phyloP scores from a whole-genome alignment of 129 eudicot genomes.

The Saussurea involucrata region DNA sequence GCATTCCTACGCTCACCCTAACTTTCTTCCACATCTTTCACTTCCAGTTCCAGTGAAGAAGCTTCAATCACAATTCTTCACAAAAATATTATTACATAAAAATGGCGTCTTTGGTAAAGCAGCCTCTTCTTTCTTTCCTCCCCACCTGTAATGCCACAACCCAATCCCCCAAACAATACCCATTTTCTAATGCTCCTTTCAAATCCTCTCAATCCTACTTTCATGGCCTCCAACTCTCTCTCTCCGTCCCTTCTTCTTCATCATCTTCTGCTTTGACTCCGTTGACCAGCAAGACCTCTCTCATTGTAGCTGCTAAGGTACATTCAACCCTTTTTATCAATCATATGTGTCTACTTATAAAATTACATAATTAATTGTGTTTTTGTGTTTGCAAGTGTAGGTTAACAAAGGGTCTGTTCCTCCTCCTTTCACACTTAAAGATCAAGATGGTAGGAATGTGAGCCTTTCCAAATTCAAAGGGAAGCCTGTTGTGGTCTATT shows the following conservation, averaged over 20 bases:
- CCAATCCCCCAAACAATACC: constrained; percentile 46
- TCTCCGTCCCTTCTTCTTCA: constrained; percentile 28
- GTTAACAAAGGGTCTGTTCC: constrained; percentile 73
- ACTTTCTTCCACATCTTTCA: not conserved
- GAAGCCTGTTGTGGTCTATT: constrained; percentile 86
- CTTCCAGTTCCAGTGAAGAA: not conserved
- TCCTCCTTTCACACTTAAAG: constrained; percentile 81
- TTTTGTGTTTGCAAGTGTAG: constrained; percentile 24
- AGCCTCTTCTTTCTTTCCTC: constrained; percentile 37
- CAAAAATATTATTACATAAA: not conserved
- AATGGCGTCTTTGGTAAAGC: constrained; percentile 45
- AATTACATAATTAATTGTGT: not conserved
- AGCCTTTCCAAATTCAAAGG: constrained; percentile 91
- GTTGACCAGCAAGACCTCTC: constrained; percentile 20
- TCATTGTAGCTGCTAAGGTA: constrained; percentile 60
- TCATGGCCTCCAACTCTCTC: constrained; percentile 52
- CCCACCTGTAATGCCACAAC: constrained; percentile 16
- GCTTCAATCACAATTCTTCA: not conserved
- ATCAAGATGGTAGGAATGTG: constrained; percentile 88
- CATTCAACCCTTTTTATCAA: not conserved
- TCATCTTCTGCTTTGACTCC: not conserved
- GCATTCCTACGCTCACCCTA: not conserved
- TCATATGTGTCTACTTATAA: not conserved
- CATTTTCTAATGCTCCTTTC: constrained; percentile 20
- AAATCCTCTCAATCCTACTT: constrained; percentile 66